Conservation (phyloP, 192 early-diverging fungal genomes). For the Podila epigama region DNA sequence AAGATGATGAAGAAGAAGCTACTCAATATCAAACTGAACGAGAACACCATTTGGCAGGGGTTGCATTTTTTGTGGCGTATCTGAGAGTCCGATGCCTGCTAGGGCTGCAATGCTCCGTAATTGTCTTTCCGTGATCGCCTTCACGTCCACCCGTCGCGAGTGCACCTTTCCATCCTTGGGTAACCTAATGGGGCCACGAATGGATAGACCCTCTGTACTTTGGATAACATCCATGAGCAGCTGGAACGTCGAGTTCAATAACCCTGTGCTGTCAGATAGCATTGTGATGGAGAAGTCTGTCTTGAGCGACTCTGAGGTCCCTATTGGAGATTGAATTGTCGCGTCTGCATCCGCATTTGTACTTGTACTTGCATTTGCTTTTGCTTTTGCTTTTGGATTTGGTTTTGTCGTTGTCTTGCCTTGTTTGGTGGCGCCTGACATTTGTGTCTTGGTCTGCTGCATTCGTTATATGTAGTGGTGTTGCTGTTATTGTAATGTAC, state of each 20-base stretch:
- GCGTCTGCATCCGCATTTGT: neutral
- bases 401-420: too few species aligned
- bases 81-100: constrained; percentile 20
- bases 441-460: too few species aligned
- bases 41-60: constrained; percentile 22
- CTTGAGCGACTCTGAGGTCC: neutral
- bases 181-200: constrained; percentile 35
- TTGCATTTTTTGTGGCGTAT: constrained; percentile 13
- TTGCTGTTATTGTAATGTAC: too few species aligned
- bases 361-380: neutral
- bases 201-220: constrained; percentile 13
- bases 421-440: too few species aligned
- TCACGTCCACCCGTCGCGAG: constrained; percentile 34
- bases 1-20: neutral
- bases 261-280: constrained; percentile 32
- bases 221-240: constrained; percentile 40
- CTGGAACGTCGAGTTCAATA: constrained; percentile 26
- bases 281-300: constrained; percentile 45
- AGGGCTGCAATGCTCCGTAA: constrained; percentile 14
- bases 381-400: neutral
- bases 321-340: neutral
- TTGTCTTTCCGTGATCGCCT: constrained; percentile 26
- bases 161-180: constrained; percentile 43
- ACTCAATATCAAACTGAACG: constrained; percentile 44
- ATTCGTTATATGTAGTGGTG: too few species aligned